A percentile compares a stretch with the other conserved stretches of the same genome.
These are phyloP conservation scores for Pseudotsuga menziesii DNA, from an alignment of 75 land plant species.

Conservation along the genomic window DNA sequence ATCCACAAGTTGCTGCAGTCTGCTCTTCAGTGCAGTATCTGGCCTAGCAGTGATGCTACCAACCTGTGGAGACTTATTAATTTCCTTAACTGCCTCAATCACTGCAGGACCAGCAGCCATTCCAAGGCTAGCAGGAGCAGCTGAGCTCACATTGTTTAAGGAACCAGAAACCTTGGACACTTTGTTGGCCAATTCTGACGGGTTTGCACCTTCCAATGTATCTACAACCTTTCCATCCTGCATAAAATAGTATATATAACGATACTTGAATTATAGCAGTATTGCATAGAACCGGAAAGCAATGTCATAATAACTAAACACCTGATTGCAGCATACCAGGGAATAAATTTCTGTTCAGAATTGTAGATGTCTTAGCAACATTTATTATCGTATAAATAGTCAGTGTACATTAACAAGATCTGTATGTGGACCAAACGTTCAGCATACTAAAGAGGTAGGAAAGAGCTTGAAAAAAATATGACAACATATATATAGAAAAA, in stretches of 20 bases:
- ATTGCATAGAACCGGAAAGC: background rate
- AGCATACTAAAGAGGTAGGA: too few relatives aligned
- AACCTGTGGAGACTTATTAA: constrained; percentile 27
- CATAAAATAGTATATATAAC: constrained; percentile 11
- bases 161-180: constrained; percentile 76
- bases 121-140: constrained; percentile 79
- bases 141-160: constrained; percentile 29
- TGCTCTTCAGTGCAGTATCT: constrained; percentile 28
- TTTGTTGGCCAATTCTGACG: constrained; percentile 85
- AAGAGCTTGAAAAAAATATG: too few relatives aligned
- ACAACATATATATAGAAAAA: too few relatives aligned
- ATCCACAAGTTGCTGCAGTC: constrained; percentile 54
- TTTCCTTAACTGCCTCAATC: constrained; percentile 53
- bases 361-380: too few relatives aligned
- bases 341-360: too few relatives aligned
- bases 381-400: background rate
- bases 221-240: constrained; percentile 91
- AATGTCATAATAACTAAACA: background rate
- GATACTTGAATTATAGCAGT: background rate
- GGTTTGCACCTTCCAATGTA: constrained; percentile 89
- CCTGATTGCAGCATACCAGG: too few relatives aligned
- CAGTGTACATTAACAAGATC: background rate
- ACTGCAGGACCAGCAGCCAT: constrained; percentile 59
- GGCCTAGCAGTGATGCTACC: constrained; percentile 8
- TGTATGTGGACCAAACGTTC: background rate